Evolutionary conservation across 2,329 filamentous ascomycete genomes (phyloP), one percentile per base, ranked within the genome.

Genomic region (Gliomastix tumulicola): DNA sequence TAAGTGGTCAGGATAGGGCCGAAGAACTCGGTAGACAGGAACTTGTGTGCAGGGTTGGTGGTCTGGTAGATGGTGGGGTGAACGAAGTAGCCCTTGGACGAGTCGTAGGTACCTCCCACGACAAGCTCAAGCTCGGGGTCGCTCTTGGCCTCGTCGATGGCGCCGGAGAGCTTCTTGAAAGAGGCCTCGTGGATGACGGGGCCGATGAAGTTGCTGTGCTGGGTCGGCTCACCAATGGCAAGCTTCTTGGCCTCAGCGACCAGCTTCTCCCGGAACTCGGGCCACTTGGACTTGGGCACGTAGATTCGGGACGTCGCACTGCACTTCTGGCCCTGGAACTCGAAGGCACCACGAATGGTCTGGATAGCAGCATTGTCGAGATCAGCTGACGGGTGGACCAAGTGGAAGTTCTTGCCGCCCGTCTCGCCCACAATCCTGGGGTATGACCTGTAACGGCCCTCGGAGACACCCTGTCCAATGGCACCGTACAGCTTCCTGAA

Each of bases 271-370:
- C 79, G 76, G 64, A 90, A 87, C 43, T 80, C 66, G 9, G 82
- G 73, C 76, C 84, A 88, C 32, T 84, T 60, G 3, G 84, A 90
- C 50, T 76, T 71, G 22, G 88, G 79, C 4, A 92, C 76, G 62
- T 94, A 94, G 34, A 78, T 67, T 20, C 88, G 79, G 20, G 85
- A 90, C 17, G 83, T 88, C 40, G 88, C 88, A 49, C 82, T 88
- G 71, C 88, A 94, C 64, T 94, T 94, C 61, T 94, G 88, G 34
- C 88, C 88, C 58, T 92, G 86, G 68, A 81, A 94, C 60, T 94
- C 88, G 53, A 94, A 94, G 3, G 88, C 87, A 33, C 85, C 87
- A 38, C 88, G 84, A 21, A 94, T 76, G 6, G 86, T 92, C 59
- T 94, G 84, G 46, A 85, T 71, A 22, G 76, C 86, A 10, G 87